Evolutionary conservation across 495 filamentous ascomycete species (phyloP).

Genomic region (Lophiotrema nucula): DNA sequence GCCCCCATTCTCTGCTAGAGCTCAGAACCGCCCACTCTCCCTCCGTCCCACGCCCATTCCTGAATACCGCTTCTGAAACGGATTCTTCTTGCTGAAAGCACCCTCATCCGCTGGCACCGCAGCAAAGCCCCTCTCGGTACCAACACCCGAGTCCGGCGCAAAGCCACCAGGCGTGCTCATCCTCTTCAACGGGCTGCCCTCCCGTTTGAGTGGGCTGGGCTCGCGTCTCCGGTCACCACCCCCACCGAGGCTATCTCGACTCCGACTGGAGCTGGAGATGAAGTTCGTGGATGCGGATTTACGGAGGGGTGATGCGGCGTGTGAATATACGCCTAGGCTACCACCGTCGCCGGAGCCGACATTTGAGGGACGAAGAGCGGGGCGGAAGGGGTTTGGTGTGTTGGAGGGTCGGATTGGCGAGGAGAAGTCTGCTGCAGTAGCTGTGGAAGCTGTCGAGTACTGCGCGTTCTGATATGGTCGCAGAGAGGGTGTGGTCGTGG

Average conservation of each 20-base stretch:
- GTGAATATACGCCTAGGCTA: constrained; percentile 45
- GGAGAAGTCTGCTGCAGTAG: constrained; percentile 47
- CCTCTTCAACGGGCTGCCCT: constrained; percentile 34
- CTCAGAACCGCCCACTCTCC: constrained; percentile 28
- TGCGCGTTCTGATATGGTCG: constrained; percentile 31
- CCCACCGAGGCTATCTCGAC: constrained; percentile 16
- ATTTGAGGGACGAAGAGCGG: constrained; percentile 45
- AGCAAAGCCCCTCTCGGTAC: background rate
- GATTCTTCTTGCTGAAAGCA: constrained; percentile 6
- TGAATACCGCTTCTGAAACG: background rate
- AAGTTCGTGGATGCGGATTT: constrained; percentile 27
- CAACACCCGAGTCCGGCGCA: background rate
- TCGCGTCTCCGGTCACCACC: constrained; percentile 11
- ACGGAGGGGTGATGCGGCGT: constrained; percentile 26
- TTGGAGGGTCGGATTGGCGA: constrained; percentile 48
- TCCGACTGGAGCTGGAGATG: constrained; percentile 10
- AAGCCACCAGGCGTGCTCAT: constrained; percentile 28
- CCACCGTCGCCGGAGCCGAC: constrained; percentile 63
- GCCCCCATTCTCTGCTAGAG: background rate
- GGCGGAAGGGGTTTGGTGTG: constrained; percentile 50
- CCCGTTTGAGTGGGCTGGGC: constrained; percentile 4
- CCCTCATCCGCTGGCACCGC: background rate
- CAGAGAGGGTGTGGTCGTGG: constrained; percentile 20
- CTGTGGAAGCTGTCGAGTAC: constrained; percentile 37
- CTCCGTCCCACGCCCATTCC: constrained; percentile 26